Percentiles rank a stretch among this genome's conserved stretches.
Evolutionary conservation across 768 basidiomycete species (phyloP).

Genomic region (Piloderma croceum): DNA sequence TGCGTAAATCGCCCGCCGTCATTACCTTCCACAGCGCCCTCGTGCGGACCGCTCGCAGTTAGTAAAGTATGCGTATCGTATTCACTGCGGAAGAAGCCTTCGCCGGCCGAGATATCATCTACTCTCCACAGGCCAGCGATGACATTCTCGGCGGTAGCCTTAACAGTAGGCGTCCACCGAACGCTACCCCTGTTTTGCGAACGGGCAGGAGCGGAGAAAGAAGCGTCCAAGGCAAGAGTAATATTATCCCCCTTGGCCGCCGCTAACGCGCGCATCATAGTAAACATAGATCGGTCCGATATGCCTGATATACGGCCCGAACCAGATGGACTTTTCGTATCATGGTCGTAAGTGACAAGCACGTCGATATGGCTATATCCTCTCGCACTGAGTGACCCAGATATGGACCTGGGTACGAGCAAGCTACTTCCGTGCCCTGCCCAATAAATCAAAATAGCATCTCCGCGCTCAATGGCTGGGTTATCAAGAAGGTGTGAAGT

Average conservation of each 20-base stretch:
- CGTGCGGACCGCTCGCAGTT: constrained; percentile 50
- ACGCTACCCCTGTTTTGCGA: constrained; percentile 41
- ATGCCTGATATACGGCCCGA: constrained; percentile 54
- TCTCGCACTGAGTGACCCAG: constrained; percentile 29
- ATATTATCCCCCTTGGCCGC: constrained; percentile 62
- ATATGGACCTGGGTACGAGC: constrained; percentile 57
- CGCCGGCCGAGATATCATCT: constrained; percentile 32
- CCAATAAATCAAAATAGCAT: constrained; percentile 65
- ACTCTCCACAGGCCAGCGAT: constrained; percentile 50
- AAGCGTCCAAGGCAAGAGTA: constrained; percentile 61
- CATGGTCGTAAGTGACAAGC: constrained; percentile 63
- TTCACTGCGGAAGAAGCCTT: constrained; percentile 40
- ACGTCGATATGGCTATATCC: constrained; percentile 42
- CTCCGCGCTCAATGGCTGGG: constrained; percentile 49
- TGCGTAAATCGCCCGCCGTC: constrained; percentile 59
- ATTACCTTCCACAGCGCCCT: constrained; percentile 55
- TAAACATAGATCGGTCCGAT: constrained; percentile 59
- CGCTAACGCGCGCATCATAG: constrained; percentile 54
- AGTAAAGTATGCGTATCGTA: constrained; percentile 46
- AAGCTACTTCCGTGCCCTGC: constrained; percentile 67
- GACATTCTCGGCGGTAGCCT: constrained; percentile 49
- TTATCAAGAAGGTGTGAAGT: constrained; percentile 62
- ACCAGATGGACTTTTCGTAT: constrained; percentile 33
- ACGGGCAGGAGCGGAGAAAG: constrained; percentile 44
- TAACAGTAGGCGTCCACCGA: constrained; percentile 58